Conservation (phyloP, 2,329 filamentous ascomycete species). For the Fusarium sp. region DNA sequence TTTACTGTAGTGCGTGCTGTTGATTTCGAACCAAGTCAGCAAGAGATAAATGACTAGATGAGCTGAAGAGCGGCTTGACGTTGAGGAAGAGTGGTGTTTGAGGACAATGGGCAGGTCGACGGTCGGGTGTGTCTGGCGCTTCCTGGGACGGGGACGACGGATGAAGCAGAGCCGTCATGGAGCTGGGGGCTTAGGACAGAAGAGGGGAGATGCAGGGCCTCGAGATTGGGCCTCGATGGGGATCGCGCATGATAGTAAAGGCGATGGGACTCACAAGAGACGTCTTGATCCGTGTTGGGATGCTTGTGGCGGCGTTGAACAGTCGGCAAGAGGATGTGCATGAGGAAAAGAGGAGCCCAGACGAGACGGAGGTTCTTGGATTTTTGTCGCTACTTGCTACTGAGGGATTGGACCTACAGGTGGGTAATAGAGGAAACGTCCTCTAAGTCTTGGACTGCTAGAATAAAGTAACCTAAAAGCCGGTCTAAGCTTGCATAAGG, state of each 20-base stretch:
- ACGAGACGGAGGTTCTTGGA: slow-evolving; percentile 52
- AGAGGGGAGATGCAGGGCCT: slow-evolving; percentile 40
- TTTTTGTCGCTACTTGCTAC: slow-evolving; percentile 53
- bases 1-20: slow-evolving; percentile 14
- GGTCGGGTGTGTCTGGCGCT: slow-evolving; percentile 40
- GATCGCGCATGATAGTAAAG: slow-evolving; percentile 53
- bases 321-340: slow-evolving; percentile 54
- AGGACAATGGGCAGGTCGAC: slow-evolving; percentile 27
- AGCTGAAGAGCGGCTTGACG: slow-evolving; percentile 10
- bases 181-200: slow-evolving; percentile 37
- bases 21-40: slow-evolving; percentile 37
- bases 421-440: neutral
- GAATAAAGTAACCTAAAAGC: neutral
- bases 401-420: neutral
- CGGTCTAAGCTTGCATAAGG: neutral
- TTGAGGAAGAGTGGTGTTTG: slow-evolving; percentile 18
- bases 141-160: slow-evolving; percentile 42
- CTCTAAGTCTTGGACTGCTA: neutral
- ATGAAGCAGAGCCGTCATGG: slow-evolving; percentile 41
- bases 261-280: slow-evolving; percentile 54
- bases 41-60: slow-evolving; percentile 22
- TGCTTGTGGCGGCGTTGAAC: slow-evolving; percentile 50
- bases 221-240: slow-evolving; percentile 43
- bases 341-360: slow-evolving; percentile 58
- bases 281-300: slow-evolving; percentile 47